Evolutionary conservation across 441 rosid species (phyloP), one percentile per base, ranked within the genome.

Genomic region (Erysimum cheiri): DNA sequence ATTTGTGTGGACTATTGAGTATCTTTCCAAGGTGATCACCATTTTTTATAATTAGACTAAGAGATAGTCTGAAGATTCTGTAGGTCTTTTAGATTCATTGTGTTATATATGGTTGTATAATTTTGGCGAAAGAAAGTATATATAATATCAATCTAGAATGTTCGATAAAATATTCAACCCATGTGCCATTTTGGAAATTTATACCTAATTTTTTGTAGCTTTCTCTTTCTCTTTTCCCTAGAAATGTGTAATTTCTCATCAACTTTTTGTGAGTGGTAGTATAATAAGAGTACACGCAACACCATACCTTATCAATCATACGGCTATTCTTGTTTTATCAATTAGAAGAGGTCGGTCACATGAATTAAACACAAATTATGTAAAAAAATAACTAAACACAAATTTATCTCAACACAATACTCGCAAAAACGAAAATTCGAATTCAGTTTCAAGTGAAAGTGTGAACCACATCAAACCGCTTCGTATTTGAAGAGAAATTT

Each of bases 161-260:
- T 55, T 60, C 33, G 61, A 53, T 50, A 12, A 5, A 31, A 40
- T 40, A 70, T 29, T 32, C 22, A 17, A 52, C 31, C 59, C 70
- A 72, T 72, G 70, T 72, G 70, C 64, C 28, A 10, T 46, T 36
- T 35, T 35, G 40, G 56, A 49, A 70, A 70, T 5, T 55, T 28
- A 44, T 4, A 56, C 58, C 75, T 44, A 63, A 71, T 22, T 15
- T 39, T 35, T 5, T 8, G 54, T 60, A 52, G n/a, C 13, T 53
- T 50, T 44, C 32, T 63, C 58, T 71, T 55, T 63, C 64, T 6
- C 64, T 28, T 37, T 44, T 46, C 76, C 64, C 69, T 55, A 64
- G 26, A 56, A 26, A 46, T 53, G 32, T 71, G 29, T 36, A 58
- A 29, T 19, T 39, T 53, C 2, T n/a, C 60, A 17, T 50, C 40